Evolutionary conservation across 2,329 filamentous ascomycete species (phyloP).

Genomic region (Xylariaceae sp.): DNA sequence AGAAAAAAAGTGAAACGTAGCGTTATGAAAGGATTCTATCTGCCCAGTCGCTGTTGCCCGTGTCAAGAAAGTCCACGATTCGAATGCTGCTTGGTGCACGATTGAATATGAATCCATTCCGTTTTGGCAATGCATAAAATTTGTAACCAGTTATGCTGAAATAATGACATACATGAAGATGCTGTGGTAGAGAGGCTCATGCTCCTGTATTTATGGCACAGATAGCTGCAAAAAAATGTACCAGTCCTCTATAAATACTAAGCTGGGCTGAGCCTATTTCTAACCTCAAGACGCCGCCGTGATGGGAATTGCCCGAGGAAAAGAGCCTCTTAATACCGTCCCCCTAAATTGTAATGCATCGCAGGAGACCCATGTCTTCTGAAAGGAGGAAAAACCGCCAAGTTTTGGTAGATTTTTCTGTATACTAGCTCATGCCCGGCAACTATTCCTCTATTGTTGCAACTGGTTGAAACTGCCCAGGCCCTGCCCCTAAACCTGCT

Average conservation of each 20-base stretch:
- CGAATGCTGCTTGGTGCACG: too few relatives aligned
- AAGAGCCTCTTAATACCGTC: neutral
- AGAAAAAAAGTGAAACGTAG: neutral
- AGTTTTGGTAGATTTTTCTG: neutral
- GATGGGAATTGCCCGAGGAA: conserved; percentile 1
- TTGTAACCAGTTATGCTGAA: neutral
- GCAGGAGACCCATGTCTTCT: neutral
- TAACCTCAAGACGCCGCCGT: neutral
- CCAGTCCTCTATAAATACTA: conserved; percentile 3
- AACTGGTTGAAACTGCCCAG: neutral
- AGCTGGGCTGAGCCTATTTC: neutral
- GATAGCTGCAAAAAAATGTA: conserved; percentile 17
- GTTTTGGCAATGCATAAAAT: neutral
- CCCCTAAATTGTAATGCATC: neutral
- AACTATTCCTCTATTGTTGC: neutral
- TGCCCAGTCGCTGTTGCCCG: too few relatives aligned
- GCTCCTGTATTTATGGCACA: conserved; percentile 14
- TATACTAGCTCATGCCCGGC: neutral
- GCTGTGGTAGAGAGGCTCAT: neutral
- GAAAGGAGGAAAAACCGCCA: neutral
- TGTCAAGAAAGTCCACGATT: too few relatives aligned
- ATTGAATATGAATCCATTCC: too few relatives aligned
- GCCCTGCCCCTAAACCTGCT: neutral
- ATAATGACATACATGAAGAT: neutral
- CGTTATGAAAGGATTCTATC: too few relatives aligned